A percentile compares a stretch with the other conserved stretches of the same genome.
Conservation (phyloP, 495 filamentous ascomycete species). For the Aspergillus saccharolyticus region DNA sequence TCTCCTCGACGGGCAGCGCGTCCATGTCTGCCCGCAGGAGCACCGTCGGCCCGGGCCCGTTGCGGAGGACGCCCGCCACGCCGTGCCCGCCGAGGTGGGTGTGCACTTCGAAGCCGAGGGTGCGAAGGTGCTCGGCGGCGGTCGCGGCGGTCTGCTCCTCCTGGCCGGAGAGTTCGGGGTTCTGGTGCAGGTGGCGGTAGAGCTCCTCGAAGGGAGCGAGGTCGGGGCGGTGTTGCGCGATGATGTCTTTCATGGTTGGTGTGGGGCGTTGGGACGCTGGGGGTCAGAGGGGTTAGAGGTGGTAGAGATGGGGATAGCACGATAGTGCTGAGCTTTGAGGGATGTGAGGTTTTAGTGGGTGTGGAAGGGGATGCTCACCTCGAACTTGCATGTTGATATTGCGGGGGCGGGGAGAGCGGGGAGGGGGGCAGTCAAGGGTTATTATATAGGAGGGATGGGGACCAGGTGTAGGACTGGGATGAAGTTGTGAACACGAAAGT, state of each 20-base stretch:
- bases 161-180: conserved; percentile 50
- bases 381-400: not conserved
- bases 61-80: conserved; percentile 49
- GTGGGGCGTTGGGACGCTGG: not conserved
- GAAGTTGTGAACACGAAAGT: not conserved
- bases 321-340: not conserved
- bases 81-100: conserved; percentile 54
- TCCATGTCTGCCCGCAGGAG: conserved; percentile 60
- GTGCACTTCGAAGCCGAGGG: conserved; percentile 41
- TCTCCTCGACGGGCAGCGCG: conserved; percentile 54
- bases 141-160: conserved; percentile 42
- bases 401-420: too few species aligned
- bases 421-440: not conserved
- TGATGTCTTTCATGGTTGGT: conserved; percentile 11
- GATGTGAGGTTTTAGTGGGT: not conserved
- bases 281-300: not conserved
- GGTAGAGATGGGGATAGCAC: not conserved
- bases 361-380: not conserved
- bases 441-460: not conserved
- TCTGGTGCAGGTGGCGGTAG: conserved; percentile 43
- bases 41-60: conserved; percentile 49
- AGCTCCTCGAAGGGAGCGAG: conserved; percentile 37
- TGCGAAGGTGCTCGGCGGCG: conserved; percentile 33
- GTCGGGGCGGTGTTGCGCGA: conserved; percentile 27
- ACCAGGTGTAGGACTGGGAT: not conserved